Evolutionary conservation across 2,329 filamentous ascomycete genomes (phyloP).

Genomic region (Fusarium globosum): DNA sequence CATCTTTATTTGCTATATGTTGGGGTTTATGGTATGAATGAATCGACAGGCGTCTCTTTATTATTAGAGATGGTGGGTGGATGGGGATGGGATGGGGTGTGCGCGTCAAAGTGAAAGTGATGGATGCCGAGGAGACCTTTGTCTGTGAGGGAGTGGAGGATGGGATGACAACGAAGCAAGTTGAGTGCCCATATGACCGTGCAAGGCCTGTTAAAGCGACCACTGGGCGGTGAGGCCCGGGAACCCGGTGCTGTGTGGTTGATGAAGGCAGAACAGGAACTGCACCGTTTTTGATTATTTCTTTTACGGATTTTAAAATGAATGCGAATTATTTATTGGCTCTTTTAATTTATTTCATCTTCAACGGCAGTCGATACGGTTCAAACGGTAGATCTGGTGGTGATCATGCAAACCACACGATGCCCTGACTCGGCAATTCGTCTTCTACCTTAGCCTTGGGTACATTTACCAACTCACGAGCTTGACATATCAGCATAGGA

Average conservation of each 20-base stretch:
- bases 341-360: background rate
- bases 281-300: background rate
- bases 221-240: slow-evolving; percentile 42
- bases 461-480: background rate
- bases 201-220: slow-evolving; percentile 30
- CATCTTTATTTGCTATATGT: background rate
- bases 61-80: slow-evolving; percentile 27
- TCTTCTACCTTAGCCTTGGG: background rate
- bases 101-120: slow-evolving; percentile 17
- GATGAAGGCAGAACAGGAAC: slow-evolving; percentile 2
- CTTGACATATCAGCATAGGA: background rate
- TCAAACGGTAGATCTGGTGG: slow-evolving; percentile 13
- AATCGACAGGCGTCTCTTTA: slow-evolving; percentile 16
- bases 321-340: slow-evolving; percentile 19
- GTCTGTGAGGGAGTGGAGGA: background rate
- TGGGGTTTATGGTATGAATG: background rate
- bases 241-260: slow-evolving; percentile 38
- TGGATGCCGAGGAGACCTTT: slow-evolving; percentile 10
- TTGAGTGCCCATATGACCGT: slow-evolving; percentile 51
- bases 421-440: background rate
- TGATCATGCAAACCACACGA: background rate
- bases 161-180: slow-evolving; percentile 20
- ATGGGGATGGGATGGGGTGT: slow-evolving; percentile 15
- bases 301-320: background rate
- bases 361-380: background rate